A percentile compares a stretch with the other conserved stretches of the same genome.
These are phyloP conservation scores for Meripilus lineatus DNA, from an alignment of 1,284 basidiomycete genomes.

Conservation along the genomic window DNA sequence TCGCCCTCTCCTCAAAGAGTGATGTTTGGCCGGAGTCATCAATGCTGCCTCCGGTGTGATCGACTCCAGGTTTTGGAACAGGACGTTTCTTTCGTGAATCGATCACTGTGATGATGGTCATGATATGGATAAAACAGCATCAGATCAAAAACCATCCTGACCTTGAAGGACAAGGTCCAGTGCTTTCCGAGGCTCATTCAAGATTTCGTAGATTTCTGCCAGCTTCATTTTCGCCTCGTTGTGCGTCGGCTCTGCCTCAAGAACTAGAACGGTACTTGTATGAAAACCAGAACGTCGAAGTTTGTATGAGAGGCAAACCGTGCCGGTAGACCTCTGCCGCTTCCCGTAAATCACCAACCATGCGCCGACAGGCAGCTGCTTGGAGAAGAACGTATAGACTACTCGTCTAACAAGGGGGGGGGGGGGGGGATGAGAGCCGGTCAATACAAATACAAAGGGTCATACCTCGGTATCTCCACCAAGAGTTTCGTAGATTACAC, in stretches of 20 bases:
- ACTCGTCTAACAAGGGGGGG: conserved; percentile 52
- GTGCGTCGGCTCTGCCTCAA: conserved; percentile 67
- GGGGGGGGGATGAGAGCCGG: neutral
- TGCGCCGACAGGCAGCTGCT: conserved; percentile 71
- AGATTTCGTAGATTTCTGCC: conserved; percentile 84
- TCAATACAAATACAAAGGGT: conserved; percentile 24
- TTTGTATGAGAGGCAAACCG: conserved; percentile 38
- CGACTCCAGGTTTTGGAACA: conserved; percentile 15
- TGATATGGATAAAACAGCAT: neutral
- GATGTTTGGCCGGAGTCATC: conserved; percentile 31
- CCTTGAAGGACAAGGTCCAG: conserved; percentile 86
- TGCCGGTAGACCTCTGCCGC: conserved; percentile 83
- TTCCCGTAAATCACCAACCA: conserved; percentile 66
- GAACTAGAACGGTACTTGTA: conserved; percentile 42
- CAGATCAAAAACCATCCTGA: conserved; percentile 23
- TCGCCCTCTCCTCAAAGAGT: conserved; percentile 51
- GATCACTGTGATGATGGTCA: conserved; percentile 42
- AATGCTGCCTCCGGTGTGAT: conserved; percentile 18
- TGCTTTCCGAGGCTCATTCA: conserved; percentile 78
- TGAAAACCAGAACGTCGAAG: neutral
- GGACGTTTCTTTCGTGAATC: conserved; percentile 54
- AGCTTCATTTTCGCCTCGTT: conserved; percentile 84
- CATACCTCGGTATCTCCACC: conserved; percentile 70
- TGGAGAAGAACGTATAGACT: conserved; percentile 64
- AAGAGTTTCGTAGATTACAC: conserved; percentile 74